Conservation (phyloP, 148 eudicot genomes). For the Vaccinium vitisidaea region DNA sequence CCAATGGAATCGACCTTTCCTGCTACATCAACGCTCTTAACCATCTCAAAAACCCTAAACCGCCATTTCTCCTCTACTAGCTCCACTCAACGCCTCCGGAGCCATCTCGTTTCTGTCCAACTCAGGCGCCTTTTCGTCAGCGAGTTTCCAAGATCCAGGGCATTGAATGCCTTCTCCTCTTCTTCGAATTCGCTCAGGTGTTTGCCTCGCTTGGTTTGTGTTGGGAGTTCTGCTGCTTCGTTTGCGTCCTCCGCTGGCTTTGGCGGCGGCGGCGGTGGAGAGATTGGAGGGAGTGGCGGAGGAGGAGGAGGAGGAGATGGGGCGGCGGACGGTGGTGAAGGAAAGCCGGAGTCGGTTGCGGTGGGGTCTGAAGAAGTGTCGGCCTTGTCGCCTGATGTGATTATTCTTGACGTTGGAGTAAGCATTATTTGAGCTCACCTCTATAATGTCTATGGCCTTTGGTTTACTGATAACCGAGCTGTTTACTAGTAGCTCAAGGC, state of each 20-base stretch:
- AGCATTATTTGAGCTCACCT: constrained; percentile 1
- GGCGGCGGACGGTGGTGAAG: constrained; percentile 36
- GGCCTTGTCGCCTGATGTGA: constrained; percentile 62
- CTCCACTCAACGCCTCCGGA: constrained; percentile 20
- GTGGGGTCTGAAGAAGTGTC: constrained; percentile 44
- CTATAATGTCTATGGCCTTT: not conserved
- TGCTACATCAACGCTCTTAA: constrained; percentile 25
- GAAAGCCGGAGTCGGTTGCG: constrained; percentile 33
- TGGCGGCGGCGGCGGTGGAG: constrained; percentile 33
- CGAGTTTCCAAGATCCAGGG: constrained; percentile 12
- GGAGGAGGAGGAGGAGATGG: constrained; percentile 67
- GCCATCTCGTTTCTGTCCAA: constrained; percentile 31
- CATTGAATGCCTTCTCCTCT: constrained; percentile 14
- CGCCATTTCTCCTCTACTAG: constrained; percentile 30
- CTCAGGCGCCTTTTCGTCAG: constrained; percentile 12
- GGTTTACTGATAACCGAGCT: not conserved
- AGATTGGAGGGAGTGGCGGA: constrained; percentile 34
- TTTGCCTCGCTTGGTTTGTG: constrained; percentile 31
- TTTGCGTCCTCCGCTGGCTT: constrained; percentile 46
- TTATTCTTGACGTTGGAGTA: constrained; percentile 86
- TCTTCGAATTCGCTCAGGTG: constrained; percentile 5
- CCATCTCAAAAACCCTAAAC: constrained; percentile 50
- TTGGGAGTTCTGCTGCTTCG: constrained; percentile 46
- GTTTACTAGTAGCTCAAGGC: not conserved
- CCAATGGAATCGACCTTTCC: constrained; percentile 68